Percentiles rank a stretch among this genome's conserved stretches.
phyloP scores from a whole-genome alignment of 2,329 filamentous ascomycete genomes.

The Colletotrichum eremochloae region DNA sequence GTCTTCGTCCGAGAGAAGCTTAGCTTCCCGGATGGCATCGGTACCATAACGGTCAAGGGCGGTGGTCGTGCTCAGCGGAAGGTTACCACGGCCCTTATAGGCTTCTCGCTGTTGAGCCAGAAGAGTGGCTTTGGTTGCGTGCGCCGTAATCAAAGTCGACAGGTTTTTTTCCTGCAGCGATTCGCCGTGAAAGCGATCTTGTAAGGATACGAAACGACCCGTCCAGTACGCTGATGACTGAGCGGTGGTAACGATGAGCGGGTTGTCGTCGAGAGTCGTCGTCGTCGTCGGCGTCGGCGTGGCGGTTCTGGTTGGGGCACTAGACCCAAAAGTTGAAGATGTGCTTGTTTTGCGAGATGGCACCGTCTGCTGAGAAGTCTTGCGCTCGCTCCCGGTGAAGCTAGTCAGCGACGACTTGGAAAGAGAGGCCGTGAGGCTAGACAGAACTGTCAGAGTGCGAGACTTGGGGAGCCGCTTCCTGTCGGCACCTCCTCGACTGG shows the following conservation, averaged over 20 bases:
- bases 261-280: conserved; percentile 16
- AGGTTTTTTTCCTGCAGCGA: conserved; percentile 35
- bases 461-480: conserved; percentile 56
- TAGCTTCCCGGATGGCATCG: conserved; percentile 15
- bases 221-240: conserved; percentile 70
- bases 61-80: conserved; percentile 37
- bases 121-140: conserved; percentile 25
- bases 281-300: conserved; percentile 4
- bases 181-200: conserved; percentile 65
- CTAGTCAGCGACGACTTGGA: conserved; percentile 49
- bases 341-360: conserved; percentile 38
- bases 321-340: conserved; percentile 25
- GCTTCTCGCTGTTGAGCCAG: conserved; percentile 17
- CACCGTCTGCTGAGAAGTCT: conserved; percentile 1
- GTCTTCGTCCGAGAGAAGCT: conserved; percentile 36
- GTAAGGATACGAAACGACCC: conserved; percentile 70
- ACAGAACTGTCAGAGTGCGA: conserved; percentile 59
- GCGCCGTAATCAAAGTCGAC: conserved; percentile 21
- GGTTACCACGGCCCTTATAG: conserved; percentile 32
- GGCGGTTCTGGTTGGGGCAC: conserved; percentile 32
- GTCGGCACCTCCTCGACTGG: conserved; percentile 7
- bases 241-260: conserved; percentile 53
- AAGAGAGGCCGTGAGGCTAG: conserved; percentile 60
- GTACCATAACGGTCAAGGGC: conserved; percentile 31
- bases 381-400: conserved; percentile 34